phyloP scores from a whole-genome alignment of 129 eudicot genomes.

The Sambucus nigra region DNA sequence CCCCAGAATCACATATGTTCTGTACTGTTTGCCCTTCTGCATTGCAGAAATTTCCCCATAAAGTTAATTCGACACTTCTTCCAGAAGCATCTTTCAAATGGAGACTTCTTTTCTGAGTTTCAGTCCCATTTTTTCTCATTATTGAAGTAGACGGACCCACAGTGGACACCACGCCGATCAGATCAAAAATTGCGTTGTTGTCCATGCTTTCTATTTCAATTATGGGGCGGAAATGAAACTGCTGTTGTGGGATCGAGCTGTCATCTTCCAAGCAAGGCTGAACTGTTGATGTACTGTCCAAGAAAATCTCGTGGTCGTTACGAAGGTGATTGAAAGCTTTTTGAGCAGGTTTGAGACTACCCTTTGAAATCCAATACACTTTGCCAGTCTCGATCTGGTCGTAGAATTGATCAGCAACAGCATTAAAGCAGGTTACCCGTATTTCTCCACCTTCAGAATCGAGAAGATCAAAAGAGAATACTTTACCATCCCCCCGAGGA shows the following conservation, averaged over 20 bases:
- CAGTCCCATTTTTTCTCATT: slow-evolving; percentile 57
- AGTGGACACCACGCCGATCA: slow-evolving; percentile 62
- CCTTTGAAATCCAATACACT: slow-evolving; percentile 71
- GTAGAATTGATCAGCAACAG: slow-evolving; percentile 76
- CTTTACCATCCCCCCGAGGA: slow-evolving; percentile 86
- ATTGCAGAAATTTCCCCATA: slow-evolving; percentile 88
- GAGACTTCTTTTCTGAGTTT: slow-evolving; percentile 55
- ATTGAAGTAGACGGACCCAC: slow-evolving; percentile 43
- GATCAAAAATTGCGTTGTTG: slow-evolving; percentile 46
- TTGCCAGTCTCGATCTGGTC: slow-evolving; percentile 65
- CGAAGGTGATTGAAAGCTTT: slow-evolving; percentile 64
- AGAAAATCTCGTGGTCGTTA: slow-evolving; percentile 68
- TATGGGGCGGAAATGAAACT: slow-evolving; percentile 56
- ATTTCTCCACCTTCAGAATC: slow-evolving; percentile 93
- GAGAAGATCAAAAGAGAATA: slow-evolving; percentile 85
- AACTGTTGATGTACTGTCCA: slow-evolving; percentile 55
- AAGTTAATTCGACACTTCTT: slow-evolving; percentile 64
- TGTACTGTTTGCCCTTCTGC: slow-evolving; percentile 72
- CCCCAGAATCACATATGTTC: slow-evolving; percentile 54
- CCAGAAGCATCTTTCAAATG: slow-evolving; percentile 74
- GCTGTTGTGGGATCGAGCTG: slow-evolving; percentile 58
- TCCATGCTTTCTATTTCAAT: slow-evolving; percentile 68
- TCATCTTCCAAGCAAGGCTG: slow-evolving; percentile 74
- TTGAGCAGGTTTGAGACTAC: slow-evolving; percentile 71
- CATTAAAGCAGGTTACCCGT: slow-evolving; percentile 84